These are phyloP conservation scores for Citeromyces siamensis DNA, from an alignment of 1,139 yeast genomes.

Conservation along the genomic window DNA sequence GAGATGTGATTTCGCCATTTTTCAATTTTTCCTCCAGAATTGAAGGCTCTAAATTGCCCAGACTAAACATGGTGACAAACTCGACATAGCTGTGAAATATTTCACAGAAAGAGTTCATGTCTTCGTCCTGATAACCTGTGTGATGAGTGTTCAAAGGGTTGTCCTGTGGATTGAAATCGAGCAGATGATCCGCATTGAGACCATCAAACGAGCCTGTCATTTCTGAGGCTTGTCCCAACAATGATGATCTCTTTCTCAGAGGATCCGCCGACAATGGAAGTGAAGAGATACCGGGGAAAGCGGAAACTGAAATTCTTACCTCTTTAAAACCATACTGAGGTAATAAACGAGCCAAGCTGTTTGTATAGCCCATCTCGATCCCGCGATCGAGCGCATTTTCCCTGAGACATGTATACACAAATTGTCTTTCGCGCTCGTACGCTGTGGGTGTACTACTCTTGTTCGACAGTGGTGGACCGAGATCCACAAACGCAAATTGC, in stretches of 20 bases:
- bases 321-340: constrained; percentile 13
- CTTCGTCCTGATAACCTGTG: constrained; percentile 12
- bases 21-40: not conserved
- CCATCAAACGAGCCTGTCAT: not conserved
- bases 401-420: not conserved
- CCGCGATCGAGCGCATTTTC: constrained; percentile 8
- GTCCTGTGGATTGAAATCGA: not conserved
- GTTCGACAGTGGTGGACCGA: not conserved
- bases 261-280: not conserved
- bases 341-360: constrained; percentile 10
- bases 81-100: constrained; percentile 15
- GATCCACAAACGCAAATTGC: constrained; percentile 12
- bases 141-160: not conserved
- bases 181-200: not conserved
- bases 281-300: constrained; percentile 11
- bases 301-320: constrained; percentile 14
- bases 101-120: constrained; percentile 15
- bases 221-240: not conserved
- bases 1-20: not conserved
- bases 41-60: not conserved
- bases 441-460: not conserved
- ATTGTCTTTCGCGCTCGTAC: constrained; percentile 3
- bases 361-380: constrained; percentile 11
- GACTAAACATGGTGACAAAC: constrained; percentile 8
- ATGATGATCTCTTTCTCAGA: not conserved